Percentiles rank a stretch among this genome's conserved stretches.
Conservation (phyloP, 345 rosid genomes). For the Bretschneidera sinensis region DNA sequence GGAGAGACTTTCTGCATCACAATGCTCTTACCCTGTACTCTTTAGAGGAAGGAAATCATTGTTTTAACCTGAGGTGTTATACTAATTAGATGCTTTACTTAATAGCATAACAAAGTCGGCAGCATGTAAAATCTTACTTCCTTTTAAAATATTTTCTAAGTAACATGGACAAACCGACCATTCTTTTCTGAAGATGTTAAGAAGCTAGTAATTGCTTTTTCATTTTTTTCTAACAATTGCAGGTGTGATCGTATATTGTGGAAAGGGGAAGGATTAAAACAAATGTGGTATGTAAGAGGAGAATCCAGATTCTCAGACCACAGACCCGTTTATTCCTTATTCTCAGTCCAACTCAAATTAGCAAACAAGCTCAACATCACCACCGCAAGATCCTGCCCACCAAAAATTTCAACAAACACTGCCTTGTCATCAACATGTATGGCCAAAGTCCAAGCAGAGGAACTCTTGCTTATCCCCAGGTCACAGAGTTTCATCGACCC, state of each 20-base stretch:
- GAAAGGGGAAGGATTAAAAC: slow-evolving; percentile 85
- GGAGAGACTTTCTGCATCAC: no score
- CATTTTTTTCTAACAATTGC: slow-evolving; percentile 12
- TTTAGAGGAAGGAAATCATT: no score
- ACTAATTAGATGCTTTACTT: neutral
- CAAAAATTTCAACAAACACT: slow-evolving; percentile 36
- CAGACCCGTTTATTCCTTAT: slow-evolving; percentile 79
- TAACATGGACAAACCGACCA: neutral
- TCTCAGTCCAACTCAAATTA: slow-evolving; percentile 49
- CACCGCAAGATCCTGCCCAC: slow-evolving; percentile 16
- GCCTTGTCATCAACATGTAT: slow-evolving; percentile 38
- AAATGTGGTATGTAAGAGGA: slow-evolving; percentile 66
- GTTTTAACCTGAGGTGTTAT: no score
- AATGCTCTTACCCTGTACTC: no score
- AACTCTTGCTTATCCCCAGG: slow-evolving; percentile 48
- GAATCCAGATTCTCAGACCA: slow-evolving; percentile 96
- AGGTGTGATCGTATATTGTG: slow-evolving; percentile 96
- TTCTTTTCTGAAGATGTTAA: no score
- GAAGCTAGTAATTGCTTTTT: no score
- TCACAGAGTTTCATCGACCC: slow-evolving; percentile 44
- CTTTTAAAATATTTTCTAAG: neutral
- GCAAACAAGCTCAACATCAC: slow-evolving; percentile 18
- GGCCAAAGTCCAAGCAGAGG: slow-evolving; percentile 82
- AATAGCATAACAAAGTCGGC: no score
- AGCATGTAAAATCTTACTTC: neutral